Base-by-base conservation (phyloP, 352 stramenopile species). In the Pilasporangium apinafurcum region DNA sequence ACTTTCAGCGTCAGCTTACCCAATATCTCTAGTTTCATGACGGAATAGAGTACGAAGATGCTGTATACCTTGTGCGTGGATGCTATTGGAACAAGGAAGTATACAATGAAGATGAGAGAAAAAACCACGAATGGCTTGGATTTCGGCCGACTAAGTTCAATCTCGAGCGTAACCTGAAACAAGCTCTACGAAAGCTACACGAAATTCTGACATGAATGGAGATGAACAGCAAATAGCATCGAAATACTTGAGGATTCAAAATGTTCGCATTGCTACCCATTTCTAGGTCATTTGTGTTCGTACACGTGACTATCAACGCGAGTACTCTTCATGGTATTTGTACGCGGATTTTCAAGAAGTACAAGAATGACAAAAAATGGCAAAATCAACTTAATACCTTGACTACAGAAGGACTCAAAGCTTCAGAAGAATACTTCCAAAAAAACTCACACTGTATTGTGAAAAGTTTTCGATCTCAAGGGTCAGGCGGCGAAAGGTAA, bases 221-320 rank as follows among this genome's bases (percentile, higher is more conserved):
- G 32, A 8, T 10, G 40, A 24, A 9, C 32, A 50, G 43, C 22
- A 4, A 18, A 42, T 2, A n/a, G 33, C 10, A 28, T 18, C 24
- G 16, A 26, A 20, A 25, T 1, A 50, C 34, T 24, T 43, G 37
- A 28, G 43, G 43, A 32, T 30, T 37, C n/a, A 32, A 27, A 0
- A 14, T 13, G 8, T 43, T 43, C 25, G 40, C 33, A 13, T 34
- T 44, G 7, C 37, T 52, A 0, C 45, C 36, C 9, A 33, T 34
- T 29, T 52, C 28, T 2, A 52, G 27, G 7, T 40, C 35, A 14
- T 52, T 20, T 24, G 1, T n/a, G 4, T 8, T n/a, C 0, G 36
- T 37, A 16, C 35, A 45, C 22, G 35, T 52, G 28, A n/a, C 34
- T 13, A 39, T 52, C 8, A 46, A 52, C 35, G 45, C 35, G 13